A percentile compares a stretch with the other conserved stretches of the same genome.
Conservation (phyloP, 169 alveolate species). For the Plasmodium inui region DNA sequence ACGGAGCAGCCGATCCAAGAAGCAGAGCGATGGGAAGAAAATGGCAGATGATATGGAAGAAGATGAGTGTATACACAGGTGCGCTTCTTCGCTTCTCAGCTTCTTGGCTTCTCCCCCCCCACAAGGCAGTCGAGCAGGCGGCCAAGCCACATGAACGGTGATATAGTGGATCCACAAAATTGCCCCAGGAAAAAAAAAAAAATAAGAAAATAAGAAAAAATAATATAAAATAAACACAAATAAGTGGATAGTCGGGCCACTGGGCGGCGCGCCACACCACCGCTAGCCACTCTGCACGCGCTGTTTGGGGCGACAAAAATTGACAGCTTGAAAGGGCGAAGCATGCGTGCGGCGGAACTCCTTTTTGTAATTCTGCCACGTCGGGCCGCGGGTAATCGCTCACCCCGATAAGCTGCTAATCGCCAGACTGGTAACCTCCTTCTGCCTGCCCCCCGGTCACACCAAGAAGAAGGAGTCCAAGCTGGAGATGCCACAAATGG, state of each 20-base stretch:
- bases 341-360: not conserved
- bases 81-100: not conserved
- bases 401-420: too few relatives aligned
- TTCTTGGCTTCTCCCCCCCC: not conserved
- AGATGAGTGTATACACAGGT: not conserved
- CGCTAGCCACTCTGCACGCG: not conserved
- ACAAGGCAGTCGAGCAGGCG: not conserved
- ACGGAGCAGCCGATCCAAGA: not conserved
- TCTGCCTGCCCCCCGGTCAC: not conserved
- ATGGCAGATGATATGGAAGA: not conserved
- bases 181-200: not conserved
- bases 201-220: not conserved
- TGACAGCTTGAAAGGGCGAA: not conserved
- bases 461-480: slow-evolving; percentile 84
- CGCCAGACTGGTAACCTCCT: not conserved
- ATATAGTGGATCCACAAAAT: not conserved
- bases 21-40: not conserved
- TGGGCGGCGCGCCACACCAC: not conserved
- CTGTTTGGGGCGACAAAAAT: not conserved
- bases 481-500: slow-evolving; percentile 84
- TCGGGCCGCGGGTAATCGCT: not conserved
- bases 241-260: not conserved
- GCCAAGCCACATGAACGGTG: not conserved
- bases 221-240: not conserved
- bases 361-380: not conserved